Evolutionary conservation across 345 rosid genomes (phyloP), one percentile per base, ranked within the genome.

Genomic region (Hevea brasiliensis): DNA sequence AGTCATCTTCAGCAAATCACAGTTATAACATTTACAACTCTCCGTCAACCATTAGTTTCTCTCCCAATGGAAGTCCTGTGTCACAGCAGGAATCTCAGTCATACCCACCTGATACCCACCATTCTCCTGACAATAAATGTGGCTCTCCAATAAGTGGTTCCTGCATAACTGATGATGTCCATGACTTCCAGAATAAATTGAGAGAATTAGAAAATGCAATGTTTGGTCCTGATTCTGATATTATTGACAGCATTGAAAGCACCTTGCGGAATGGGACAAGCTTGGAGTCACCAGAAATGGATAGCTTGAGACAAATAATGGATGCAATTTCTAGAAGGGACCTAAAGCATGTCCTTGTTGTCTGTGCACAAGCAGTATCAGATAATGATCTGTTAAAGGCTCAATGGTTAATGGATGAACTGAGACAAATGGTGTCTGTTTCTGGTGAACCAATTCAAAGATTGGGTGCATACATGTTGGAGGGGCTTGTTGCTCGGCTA

Each of bases 381-480:
- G 97, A 94, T 47, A 85, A 88, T 69, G 85, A 94, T 64, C 82
- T 74, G 27, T 74, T 87, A 72, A 84, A 84, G 88, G 90, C 96
- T 1, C 81, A 84, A 65, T 88, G 90, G 76, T 64, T 88, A 80
- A 88, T 94, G 89, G 89, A 84, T 78, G 84, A 85, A 81, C 63
- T 88, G 55, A 89, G 97, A 0, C 83, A 64, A 67, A 86, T 92
- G 92, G 98, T 92, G 14, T 94, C 98, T 0, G 96, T 94, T 81
- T 89, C 91, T 37, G 98, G 98, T 44, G 98, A 92, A 79, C 98
- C 98, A 23, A 88, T 92, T 63, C 92, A 94, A 84, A 82, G 98
- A 78, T 81, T 94, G 73, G 98, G 97, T 74, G 98, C 98, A 21
- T 94, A 94, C 67, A 82, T 94, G 89, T 77, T 94, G 72, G 97